Conservation (phyloP, 2,329 filamentous ascomycete genomes). For the Tolypocladium guangdongense region DNA sequence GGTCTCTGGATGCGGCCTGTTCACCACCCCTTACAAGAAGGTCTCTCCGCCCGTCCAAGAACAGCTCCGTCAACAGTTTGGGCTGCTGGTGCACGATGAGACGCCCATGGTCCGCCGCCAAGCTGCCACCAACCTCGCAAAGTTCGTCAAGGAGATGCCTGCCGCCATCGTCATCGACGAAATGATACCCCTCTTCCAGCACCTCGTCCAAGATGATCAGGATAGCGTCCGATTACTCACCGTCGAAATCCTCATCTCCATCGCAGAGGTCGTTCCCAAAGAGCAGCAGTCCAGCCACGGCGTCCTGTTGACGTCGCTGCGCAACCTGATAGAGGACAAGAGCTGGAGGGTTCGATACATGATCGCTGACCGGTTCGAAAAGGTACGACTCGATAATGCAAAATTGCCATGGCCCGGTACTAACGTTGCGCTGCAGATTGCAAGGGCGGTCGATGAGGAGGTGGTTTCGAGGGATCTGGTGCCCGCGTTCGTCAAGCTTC, state of each 20-base stretch:
- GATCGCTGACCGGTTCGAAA: slow-evolving; percentile 97
- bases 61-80: slow-evolving; percentile 83
- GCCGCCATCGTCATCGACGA: slow-evolving; percentile 87
- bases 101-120: slow-evolving; percentile 98
- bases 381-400: slow-evolving; percentile 41
- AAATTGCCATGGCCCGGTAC: not conserved
- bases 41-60: slow-evolving; percentile 82
- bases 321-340: slow-evolving; percentile 95
- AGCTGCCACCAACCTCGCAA: slow-evolving; percentile 89
- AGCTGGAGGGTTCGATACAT: slow-evolving; percentile 99
- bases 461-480: slow-evolving; percentile 89
- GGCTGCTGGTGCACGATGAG: slow-evolving; percentile 90
- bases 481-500: slow-evolving; percentile 89
- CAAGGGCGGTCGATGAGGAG: slow-evolving; percentile 96
- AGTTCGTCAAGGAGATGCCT: slow-evolving; percentile 96
- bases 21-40: slow-evolving; percentile 87
- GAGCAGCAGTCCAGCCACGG: slow-evolving; percentile 96
- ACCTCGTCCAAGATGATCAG: slow-evolving; percentile 91
- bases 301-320: slow-evolving; percentile 78
- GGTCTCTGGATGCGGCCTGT: slow-evolving; percentile 93
- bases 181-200: slow-evolving; percentile 98
- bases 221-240: slow-evolving; percentile 94
- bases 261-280: slow-evolving; percentile 94
- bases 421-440: slow-evolving; percentile 50
- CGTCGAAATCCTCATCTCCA: slow-evolving; percentile 90